phyloP scores from a whole-genome alignment of 192 early-diverging fungal species.

The Linnemannia schmuckeri region DNA sequence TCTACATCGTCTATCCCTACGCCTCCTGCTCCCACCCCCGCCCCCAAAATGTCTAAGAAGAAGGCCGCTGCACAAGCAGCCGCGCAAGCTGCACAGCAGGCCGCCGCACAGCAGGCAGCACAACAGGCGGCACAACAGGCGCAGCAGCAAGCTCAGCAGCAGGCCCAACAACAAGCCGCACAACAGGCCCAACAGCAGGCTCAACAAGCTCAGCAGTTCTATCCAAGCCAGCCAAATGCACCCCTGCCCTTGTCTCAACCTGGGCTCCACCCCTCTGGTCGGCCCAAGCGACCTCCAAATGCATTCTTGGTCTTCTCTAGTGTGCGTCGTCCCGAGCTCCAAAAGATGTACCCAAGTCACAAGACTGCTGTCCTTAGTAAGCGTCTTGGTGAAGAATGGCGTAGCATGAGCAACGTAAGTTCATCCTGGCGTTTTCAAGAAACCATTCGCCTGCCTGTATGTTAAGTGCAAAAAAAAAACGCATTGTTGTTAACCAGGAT shows the following conservation, averaged over 20 bases:
- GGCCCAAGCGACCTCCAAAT: slow-evolving; percentile 76
- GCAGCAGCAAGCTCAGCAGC: slow-evolving; percentile 26
- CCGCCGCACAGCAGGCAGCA: background rate
- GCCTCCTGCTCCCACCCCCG: background rate
- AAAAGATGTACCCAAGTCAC: slow-evolving; percentile 67
- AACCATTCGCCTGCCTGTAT: background rate
- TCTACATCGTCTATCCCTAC: background rate
- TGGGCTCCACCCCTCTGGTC: slow-evolving; percentile 42
- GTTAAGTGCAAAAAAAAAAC: background rate
- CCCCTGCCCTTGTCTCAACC: slow-evolving; percentile 9
- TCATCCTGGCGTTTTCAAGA: background rate
- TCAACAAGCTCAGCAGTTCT: slow-evolving; percentile 34
- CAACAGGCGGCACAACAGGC: slow-evolving; percentile 21
- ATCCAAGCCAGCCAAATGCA: slow-evolving; percentile 7
- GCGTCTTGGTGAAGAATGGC: slow-evolving; percentile 77
- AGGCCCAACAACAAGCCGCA: slow-evolving; percentile 32
- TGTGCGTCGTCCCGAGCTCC: slow-evolving; percentile 74
- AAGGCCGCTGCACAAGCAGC: background rate
- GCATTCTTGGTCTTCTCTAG: slow-evolving; percentile 76
- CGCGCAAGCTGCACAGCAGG: background rate
- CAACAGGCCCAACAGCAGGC: slow-evolving; percentile 12
- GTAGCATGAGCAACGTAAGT: slow-evolving; percentile 61
- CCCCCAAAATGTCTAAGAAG: background rate
- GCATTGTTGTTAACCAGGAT: background rate
- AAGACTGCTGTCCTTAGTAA: slow-evolving; percentile 77